A percentile compares a stretch with the other conserved stretches of the same genome.
phyloP scores from a whole-genome alignment of 371 early-diverging fungal genomes.

The Syncephalastrum monosporum region DNA sequence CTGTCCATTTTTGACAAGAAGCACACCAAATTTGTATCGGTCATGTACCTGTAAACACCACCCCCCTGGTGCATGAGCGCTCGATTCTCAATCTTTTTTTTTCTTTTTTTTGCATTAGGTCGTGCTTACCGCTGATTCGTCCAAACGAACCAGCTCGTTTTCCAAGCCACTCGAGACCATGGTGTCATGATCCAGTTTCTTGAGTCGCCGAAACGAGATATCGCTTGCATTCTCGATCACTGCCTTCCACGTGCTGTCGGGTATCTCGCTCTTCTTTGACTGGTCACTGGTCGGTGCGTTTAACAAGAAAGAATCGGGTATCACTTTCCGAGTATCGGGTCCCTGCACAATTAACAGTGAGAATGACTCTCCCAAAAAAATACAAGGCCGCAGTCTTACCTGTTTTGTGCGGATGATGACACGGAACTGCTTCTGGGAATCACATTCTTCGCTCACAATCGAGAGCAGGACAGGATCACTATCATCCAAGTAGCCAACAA shows the following conservation, averaged over 20 bases:
- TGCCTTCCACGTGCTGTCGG: constrained; percentile 23
- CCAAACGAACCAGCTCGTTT: constrained; percentile 49
- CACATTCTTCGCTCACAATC: constrained; percentile 16
- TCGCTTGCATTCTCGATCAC: constrained; percentile 16
- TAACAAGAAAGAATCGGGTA: constrained; percentile 28
- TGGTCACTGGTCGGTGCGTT: constrained; percentile 13
- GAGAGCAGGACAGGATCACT: constrained; percentile 15
- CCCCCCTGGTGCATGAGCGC: constrained; percentile 23
- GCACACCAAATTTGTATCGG: constrained; percentile 79
- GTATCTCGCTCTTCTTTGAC: constrained; percentile 5
- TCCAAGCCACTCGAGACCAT: constrained; percentile 58
- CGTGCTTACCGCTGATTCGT: constrained; percentile 47
- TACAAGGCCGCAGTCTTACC: constrained; percentile 16
- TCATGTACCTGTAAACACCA: constrained; percentile 54
- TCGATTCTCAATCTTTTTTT: constrained; percentile 19
- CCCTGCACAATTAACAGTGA: constrained; percentile 6
- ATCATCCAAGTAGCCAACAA: constrained; percentile 27
- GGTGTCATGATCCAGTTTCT: constrained; percentile 26
- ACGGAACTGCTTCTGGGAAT: constrained; percentile 23
- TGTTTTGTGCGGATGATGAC: constrained; percentile 37
- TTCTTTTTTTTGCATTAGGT: not conserved
- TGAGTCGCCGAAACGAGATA: constrained; percentile 24
- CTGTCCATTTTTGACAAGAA: constrained; percentile 68
- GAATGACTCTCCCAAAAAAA: not conserved
- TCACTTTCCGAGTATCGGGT: constrained; percentile 18